Evolutionary conservation across 805 yeast genomes (phyloP), one percentile per base, ranked within the genome.

Genomic region (Schwanniomyces occidentalis): DNA sequence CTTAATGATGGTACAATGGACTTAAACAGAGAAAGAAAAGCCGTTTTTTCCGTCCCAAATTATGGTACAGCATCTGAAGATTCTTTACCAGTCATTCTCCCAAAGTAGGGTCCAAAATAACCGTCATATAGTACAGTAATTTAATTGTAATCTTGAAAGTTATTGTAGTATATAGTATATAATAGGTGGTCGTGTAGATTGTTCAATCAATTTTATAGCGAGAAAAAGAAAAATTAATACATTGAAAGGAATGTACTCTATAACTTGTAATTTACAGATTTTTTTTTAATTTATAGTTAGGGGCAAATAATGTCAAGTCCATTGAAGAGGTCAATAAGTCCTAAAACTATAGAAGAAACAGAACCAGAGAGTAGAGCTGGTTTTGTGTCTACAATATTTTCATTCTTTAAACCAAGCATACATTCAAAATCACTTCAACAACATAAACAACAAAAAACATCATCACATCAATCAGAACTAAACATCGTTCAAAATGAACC

Each of bases 1-100:
- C 49, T 66, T 30, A 66, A 64, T 41, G 39, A 51, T 24, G 40
- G 34, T 5, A 9, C 14, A 16, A 10, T 17, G 14, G 35, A 25
- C n/a, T 9, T 20, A 24, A 20, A 10, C 10, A 22, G 35, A 4
- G 40, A 34, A 22, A 24, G 41, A 10, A 27, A 34, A 24, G 51
- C 46, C 1, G 44, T 35, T 16, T 47, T 46, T 33, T 36, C 47
- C 2, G 28, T 45, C 23, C 34, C 47, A 2, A 42, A 35, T 18
- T 31, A 39, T 17, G 28, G 30, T 18, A 18, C 21, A n/a, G 33
- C n/a, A 4, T 31, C 36, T 8, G 34, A 28, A 12, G 32, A 37
- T 6, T 28, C 21, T 12, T 32, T 28, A 17, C 18, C 37, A 13
- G 14, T 16, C 22, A 18, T 12, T 26, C 24, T 16, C 6, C 12